A percentile compares a stretch with the other conserved stretches of the same genome.
Evolutionary conservation across 2,329 filamentous ascomycete genomes (phyloP).

Genomic region (Podosphaera xanthii): DNA sequence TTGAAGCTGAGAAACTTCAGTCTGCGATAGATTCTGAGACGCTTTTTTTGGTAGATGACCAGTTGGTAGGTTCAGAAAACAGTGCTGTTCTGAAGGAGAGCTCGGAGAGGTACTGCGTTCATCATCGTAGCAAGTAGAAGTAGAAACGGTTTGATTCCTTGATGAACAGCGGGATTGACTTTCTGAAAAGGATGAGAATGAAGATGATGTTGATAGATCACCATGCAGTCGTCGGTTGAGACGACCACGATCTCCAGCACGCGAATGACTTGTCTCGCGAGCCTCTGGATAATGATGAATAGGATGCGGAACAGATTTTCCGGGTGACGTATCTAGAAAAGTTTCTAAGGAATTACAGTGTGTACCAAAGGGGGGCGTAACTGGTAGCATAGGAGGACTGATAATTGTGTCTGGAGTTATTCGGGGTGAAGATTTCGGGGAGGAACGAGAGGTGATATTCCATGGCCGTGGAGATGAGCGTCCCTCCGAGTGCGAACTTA

Average conservation of each 20-base stretch:
- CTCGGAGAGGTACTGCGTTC: not conserved
- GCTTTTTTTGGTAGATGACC: conserved; percentile 34
- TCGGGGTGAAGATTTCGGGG: conserved; percentile 4
- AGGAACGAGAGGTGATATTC: conserved; percentile 5
- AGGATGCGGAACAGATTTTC: not conserved
- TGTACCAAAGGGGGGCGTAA: not conserved
- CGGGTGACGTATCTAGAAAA: not conserved
- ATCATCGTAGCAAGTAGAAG: not conserved
- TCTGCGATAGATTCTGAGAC: conserved; percentile 21
- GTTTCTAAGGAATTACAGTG: not conserved
- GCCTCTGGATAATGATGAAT: conserved; percentile 31
- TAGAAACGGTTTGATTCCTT: not conserved
- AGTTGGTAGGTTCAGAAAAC: conserved; percentile 36
- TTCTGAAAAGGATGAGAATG: not conserved
- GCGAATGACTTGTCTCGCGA: conserved; percentile 22
- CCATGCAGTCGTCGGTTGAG: conserved; percentile 29
- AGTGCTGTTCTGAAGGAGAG: conserved; percentile 20
- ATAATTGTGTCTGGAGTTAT: not conserved
- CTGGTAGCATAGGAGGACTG: conserved; percentile 3
- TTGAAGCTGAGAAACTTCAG: conserved; percentile 28
- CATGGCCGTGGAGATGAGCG: conserved; percentile 10
- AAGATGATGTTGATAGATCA: conserved; percentile 6
- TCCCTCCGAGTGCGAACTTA: conserved; percentile 6
- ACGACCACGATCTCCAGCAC: conserved; percentile 35
- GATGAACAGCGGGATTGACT: not conserved